Evolutionary conservation across 2,329 filamentous ascomycete genomes (phyloP).

Genomic region (Ceratocystis smalleyi): DNA sequence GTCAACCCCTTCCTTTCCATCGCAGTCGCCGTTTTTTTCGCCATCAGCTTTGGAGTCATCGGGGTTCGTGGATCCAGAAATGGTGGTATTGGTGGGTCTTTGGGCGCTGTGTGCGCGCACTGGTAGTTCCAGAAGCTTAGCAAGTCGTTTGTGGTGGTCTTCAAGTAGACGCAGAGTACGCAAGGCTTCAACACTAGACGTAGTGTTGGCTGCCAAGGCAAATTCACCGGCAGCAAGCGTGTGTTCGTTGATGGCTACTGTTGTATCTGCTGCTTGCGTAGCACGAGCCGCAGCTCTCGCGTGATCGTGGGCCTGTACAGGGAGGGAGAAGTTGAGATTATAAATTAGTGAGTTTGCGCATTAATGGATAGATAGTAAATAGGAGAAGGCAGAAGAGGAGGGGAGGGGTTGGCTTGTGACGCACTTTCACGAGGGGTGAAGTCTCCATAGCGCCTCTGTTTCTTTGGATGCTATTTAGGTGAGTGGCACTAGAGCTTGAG

Average conservation of each 20-base stretch:
- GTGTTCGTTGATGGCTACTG: constrained; percentile 75
- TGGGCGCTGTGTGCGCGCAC: constrained; percentile 43
- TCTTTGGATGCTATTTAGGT: not conserved
- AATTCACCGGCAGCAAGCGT: constrained; percentile 79
- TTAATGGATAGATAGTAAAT: not conserved
- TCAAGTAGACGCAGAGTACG: constrained; percentile 75
- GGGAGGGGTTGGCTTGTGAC: constrained; percentile 14
- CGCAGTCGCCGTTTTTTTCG: constrained; percentile 20
- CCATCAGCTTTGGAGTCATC: constrained; percentile 18
- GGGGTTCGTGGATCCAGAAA: constrained; percentile 19
- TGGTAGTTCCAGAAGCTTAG: constrained; percentile 62
- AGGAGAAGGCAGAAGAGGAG: not conserved
- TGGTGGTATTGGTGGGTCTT: constrained; percentile 25
- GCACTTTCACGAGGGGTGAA: constrained; percentile 50
- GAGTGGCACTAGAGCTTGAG: too few species aligned
- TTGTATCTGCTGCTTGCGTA: constrained; percentile 57
- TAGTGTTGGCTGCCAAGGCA: constrained; percentile 61
- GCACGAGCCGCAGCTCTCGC: constrained; percentile 70
- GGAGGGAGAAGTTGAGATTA: not conserved
- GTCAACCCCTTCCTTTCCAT: constrained; percentile 25
- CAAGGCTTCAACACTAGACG: constrained; percentile 54
- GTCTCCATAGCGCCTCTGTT: constrained; percentile 42
- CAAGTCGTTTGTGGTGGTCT: constrained; percentile 70
- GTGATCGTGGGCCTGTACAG: constrained; percentile 63
- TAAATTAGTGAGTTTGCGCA: not conserved